Conservation (phyloP, 495 filamentous ascomycete genomes). For the Clavariopsis aquatica region DNA sequence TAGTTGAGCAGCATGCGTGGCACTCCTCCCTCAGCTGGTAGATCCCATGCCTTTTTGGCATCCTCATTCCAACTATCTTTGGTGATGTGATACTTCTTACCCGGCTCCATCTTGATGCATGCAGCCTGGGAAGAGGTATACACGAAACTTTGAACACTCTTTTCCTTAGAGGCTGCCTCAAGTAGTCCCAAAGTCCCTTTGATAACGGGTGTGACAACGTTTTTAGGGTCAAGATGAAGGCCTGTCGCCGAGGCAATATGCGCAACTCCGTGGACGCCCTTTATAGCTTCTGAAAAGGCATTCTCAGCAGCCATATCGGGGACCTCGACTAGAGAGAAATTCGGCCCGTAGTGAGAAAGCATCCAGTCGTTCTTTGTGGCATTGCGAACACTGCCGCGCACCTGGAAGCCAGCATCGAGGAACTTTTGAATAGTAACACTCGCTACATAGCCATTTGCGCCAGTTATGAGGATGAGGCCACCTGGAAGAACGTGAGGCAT, state of each 20-base stretch:
- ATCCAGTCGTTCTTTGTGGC: conserved; percentile 35
- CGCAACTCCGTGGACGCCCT: conserved; percentile 24
- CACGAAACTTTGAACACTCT: conserved; percentile 28
- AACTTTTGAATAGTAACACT: conserved; percentile 43
- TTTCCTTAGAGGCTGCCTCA: conserved; percentile 20
- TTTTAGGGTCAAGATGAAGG: conserved; percentile 12
- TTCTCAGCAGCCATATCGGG: conserved; percentile 9
- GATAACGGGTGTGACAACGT: conserved; percentile 10
- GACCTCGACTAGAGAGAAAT: conserved; percentile 20
- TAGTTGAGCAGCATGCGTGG: conserved; percentile 42
- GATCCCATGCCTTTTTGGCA: not conserved
- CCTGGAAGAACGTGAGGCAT: conserved; percentile 12
- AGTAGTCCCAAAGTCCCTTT: conserved; percentile 7
- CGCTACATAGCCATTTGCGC: conserved; percentile 45
- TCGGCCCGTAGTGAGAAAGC: conserved; percentile 14
- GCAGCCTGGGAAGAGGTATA: conserved; percentile 28
- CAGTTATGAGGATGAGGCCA: conserved; percentile 41
- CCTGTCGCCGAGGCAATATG: conserved; percentile 15
- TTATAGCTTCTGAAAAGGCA: conserved; percentile 29
- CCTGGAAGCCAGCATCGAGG: conserved; percentile 35
- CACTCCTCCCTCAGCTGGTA: conserved; percentile 45
- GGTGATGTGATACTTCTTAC: conserved; percentile 1
- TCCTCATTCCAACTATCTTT: conserved; percentile 14
- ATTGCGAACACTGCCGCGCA: conserved; percentile 35
- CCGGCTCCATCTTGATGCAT: not conserved